Percentiles rank a stretch among this genome's conserved stretches.
Evolutionary conservation across 2,329 filamentous ascomycete species (phyloP).

Genomic region (Diaporthe ilicicola): DNA sequence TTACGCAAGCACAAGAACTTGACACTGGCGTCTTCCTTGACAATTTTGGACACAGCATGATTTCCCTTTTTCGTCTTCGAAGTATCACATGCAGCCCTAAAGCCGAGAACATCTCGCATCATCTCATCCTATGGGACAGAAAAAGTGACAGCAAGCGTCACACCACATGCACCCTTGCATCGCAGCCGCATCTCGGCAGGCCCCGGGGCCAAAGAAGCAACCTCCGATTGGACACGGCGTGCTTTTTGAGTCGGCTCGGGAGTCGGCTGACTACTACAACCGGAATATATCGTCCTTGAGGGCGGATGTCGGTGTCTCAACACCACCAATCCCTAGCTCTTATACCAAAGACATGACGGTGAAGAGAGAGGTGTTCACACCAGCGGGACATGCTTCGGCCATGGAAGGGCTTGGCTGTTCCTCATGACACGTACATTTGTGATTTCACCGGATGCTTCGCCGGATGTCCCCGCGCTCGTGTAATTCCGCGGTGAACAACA

Average conservation of each 20-base stretch:
- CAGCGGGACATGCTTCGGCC: not conserved
- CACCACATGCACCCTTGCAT: not conserved
- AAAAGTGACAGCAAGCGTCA: not conserved
- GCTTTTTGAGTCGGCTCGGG: slow-evolving; percentile 7
- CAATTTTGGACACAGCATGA: not conserved
- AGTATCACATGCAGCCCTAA: too few relatives aligned
- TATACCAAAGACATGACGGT: not conserved
- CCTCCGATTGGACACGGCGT: slow-evolving; percentile 1
- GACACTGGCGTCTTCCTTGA: not conserved
- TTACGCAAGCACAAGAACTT: not conserved
- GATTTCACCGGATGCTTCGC: not conserved
- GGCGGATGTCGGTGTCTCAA: slow-evolving; percentile 14
- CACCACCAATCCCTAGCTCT: not conserved
- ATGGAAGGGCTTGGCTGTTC: not conserved
- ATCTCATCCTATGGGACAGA: not conserved
- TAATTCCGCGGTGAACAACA: not conserved
- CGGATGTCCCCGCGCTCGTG: not conserved
- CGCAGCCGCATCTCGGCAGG: slow-evolving; percentile 6
- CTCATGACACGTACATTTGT: not conserved
- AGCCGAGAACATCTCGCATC: not conserved
- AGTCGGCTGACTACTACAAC: slow-evolving; percentile 13
- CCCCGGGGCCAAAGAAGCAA: not conserved
- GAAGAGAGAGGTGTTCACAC: not conserved
- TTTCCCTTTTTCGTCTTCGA: not conserved
- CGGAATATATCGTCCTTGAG: not conserved